Evolutionary conservation across 208 protist genomes (phyloP).

Genomic region (Porcisia hertigi): DNA sequence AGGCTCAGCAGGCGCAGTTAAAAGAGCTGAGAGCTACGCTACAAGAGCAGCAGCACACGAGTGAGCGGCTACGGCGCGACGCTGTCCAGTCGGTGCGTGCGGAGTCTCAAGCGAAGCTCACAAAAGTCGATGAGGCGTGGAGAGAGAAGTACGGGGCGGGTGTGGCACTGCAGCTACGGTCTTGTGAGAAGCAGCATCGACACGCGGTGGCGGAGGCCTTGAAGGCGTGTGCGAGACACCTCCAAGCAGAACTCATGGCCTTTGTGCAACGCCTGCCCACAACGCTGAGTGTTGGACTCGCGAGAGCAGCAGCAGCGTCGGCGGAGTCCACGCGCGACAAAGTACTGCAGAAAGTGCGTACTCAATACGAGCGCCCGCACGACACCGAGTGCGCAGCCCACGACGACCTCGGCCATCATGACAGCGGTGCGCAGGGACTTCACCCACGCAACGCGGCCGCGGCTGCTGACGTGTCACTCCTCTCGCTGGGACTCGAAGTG

Average conservation of each 20-base stretch:
- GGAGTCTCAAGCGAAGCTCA: slow-evolving; percentile 16
- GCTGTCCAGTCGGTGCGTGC: slow-evolving; percentile 1
- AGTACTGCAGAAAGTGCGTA: slow-evolving; percentile 10
- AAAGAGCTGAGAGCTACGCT: slow-evolving; percentile 7
- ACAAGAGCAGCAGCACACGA: slow-evolving; percentile 15
- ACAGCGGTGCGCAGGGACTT: background rate
- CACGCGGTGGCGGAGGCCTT: slow-evolving; percentile 9
- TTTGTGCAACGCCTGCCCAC: slow-evolving; percentile 14
- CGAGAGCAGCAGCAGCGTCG: background rate
- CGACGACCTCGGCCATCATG: background rate
- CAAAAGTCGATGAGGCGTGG: slow-evolving; percentile 1
- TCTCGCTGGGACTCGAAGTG: background rate
- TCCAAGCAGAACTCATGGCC: slow-evolving; percentile 13
- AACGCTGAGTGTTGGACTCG: slow-evolving; percentile 6
- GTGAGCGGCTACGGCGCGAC: slow-evolving; percentile 12
- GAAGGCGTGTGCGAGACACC: slow-evolving; percentile 5
- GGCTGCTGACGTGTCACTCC: background rate
- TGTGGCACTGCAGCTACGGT: background rate
- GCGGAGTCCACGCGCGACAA: slow-evolving; percentile 7
- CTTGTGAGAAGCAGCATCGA: slow-evolving; percentile 3
- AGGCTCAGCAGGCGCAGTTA: slow-evolving; percentile 24
- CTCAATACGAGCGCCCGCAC: background rate
- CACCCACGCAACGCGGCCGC: background rate
- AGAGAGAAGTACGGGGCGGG: slow-evolving; percentile 2
- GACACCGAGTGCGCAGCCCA: background rate